phyloP scores from a whole-genome alignment of 768 basidiomycete species.

The Collybiopsis luxurians region DNA sequence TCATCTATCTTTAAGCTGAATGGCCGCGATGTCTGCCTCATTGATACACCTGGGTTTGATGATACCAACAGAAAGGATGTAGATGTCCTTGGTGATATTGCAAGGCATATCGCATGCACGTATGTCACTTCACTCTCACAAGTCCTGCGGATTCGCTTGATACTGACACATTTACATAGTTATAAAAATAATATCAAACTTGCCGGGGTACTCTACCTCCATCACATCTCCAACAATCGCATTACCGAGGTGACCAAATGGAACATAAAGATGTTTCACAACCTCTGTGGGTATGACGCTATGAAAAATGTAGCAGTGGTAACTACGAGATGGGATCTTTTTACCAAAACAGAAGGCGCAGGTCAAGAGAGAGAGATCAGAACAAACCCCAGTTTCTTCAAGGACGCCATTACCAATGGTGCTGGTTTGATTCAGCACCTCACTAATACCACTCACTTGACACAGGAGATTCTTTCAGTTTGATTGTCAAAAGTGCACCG shows the following conservation, averaged over 20 bases:
- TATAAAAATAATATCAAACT: conserved; percentile 23
- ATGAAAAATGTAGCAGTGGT: conserved; percentile 50
- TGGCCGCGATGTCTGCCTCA: conserved; percentile 26
- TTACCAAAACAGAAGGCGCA: conserved; percentile 34
- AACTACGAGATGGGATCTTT: conserved; percentile 50
- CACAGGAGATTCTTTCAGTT: conserved; percentile 27
- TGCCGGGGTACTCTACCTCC: conserved; percentile 47
- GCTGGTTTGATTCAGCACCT: conserved; percentile 41
- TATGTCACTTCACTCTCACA: conserved; percentile 7
- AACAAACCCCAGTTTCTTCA: conserved; percentile 44
- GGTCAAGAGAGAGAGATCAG: conserved; percentile 45
- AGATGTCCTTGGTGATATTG: conserved; percentile 33
- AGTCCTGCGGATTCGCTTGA: neutral
- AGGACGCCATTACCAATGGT: conserved; percentile 47
- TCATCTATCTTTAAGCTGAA: conserved; percentile 27
- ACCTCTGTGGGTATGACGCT: conserved; percentile 48
- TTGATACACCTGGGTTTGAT: conserved; percentile 47
- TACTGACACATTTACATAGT: neutral
- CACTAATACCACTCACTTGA: conserved; percentile 27
- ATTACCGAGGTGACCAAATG: conserved; percentile 46
- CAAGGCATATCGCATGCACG: conserved; percentile 14
- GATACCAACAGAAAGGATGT: conserved; percentile 31
- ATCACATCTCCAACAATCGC: conserved; percentile 49
- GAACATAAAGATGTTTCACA: conserved; percentile 50
- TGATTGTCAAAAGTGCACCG: conserved; percentile 18